phyloP scores from a whole-genome alignment of 371 early-diverging fungal species.

The Mucor racemosus region DNA sequence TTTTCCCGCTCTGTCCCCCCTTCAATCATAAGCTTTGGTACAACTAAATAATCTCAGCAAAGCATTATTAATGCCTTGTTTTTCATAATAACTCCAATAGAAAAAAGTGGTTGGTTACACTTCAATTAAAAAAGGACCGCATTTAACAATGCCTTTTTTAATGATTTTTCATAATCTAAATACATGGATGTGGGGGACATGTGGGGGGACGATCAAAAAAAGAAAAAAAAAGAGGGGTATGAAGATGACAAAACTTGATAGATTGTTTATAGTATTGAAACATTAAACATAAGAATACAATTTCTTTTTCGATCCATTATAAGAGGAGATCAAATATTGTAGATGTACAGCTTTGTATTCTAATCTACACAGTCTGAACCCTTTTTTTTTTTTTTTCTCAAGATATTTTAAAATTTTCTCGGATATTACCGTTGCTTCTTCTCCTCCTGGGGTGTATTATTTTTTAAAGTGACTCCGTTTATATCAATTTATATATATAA shows the following conservation, averaged over 20 bases:
- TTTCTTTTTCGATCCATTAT: constrained; percentile 6
- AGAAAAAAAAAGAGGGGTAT: neutral
- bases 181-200: neutral
- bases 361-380: constrained; percentile 12
- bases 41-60: neutral
- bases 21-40: constrained; percentile 1
- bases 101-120: neutral
- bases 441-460: constrained; percentile 21
- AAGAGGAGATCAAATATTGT: constrained; percentile 19
- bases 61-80: constrained; percentile 4
- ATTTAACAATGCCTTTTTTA: constrained; percentile 5
- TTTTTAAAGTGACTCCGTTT: constrained; percentile 23
- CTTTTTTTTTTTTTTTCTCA: neutral
- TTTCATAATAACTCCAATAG: constrained; percentile 1
- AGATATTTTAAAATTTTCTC: constrained; percentile 13
- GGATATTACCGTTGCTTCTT: constrained; percentile 17
- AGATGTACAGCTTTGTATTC: neutral
- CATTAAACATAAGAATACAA: too few species aligned
- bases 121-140: neutral
- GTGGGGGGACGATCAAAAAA: neutral
- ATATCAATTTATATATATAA: constrained; percentile 10
- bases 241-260: neutral
- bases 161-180: neutral
- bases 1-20: constrained; percentile 2
- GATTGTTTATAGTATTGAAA: too few species aligned